Evolutionary conservation across 768 basidiomycete genomes (phyloP), one percentile per base, ranked within the genome.

Genomic region (Suillus placidus): DNA sequence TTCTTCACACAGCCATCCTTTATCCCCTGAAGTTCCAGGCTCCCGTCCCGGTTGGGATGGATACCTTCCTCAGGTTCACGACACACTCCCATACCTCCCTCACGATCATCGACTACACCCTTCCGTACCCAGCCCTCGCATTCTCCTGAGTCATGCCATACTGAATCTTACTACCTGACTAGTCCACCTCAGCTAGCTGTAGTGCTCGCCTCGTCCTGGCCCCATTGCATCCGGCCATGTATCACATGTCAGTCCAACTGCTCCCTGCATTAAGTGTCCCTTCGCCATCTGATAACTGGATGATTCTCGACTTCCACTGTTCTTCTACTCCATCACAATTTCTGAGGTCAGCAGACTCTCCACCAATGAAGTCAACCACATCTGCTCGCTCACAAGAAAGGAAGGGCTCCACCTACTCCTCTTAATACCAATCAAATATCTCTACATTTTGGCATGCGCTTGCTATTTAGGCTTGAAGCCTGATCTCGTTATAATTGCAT

Each of bases 61-160:
- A 26, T 2, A 26, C 26, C 26, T 26, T 26, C 84, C 13, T 70
- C 83, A 16, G 75, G 71, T 23, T 84, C 84, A 30, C 78, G 85
- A 66, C 79, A 80, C 52, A 85, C 88, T 0, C 88, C 89, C 13
- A 71, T 84, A 34, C 83, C 85, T 47, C 86, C 88, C 30, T 85
- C 87, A 51, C 81, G 89, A 4, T 88, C 86, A 0, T 91, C 89
- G 26, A 90, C 91, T 3, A 85, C 85, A 55, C 90, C 91, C 18
- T 89, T 91, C 84, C 85, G 87, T 69, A 87, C 85, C 4, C 90
- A 91, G 71, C 86, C 88, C 8, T 85, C 89, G 16, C 88, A 84
- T 71, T 91, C 91, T 26, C 89, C 88, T 30, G 90, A 92, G 73
- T 80, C 83, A 16, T 85, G 88, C 35, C 86, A 73, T 4, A 63